Base-by-base conservation (phyloP, 805 yeast species). In the Spathaspora hagerdaliae region DNA sequence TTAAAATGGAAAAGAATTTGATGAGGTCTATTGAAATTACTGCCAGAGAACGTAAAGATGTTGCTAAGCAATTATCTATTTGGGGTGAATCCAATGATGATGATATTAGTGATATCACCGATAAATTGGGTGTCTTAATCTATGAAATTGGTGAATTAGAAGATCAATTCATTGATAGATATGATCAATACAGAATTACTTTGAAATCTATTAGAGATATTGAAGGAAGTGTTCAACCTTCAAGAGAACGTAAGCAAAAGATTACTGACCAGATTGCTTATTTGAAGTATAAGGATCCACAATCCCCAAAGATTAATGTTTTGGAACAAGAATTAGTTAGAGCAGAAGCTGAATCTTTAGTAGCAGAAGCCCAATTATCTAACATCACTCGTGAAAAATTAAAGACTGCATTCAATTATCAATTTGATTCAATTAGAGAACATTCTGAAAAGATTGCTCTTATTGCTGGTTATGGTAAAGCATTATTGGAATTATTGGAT, bases 41-140 rank as follows among this genome's bases (percentile, higher is more conserved):
- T 49, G 89, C 97, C 57, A 81, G 86, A 60, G 98, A 94, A 77
- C 83, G 97, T 69, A 84, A 91, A 67, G 91, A 86, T 61, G 97
- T 91, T 57, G 99, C 98, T 59, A 91, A 90, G 77, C 98, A 92
- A 77, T 81, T 92, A 67, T 90, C 97, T 32, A 68, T 85, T 56
- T 92, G 99, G 99, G 99, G 99, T 74, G 96, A 87, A 69, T 95
- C 86, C 64, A 90, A 91, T 65, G 98, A 92, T 66, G 98, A 92
- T 61, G 99, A 92, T 61, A 96, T 92, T 46, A 83, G 94, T 51
- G 98, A 92, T 69, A 90, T 92, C 53, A 92, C 98, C 56, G 99
- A 92, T 74, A 91, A 94, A 74, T 81, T 92, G 67, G 98, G 98
- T 65, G 97, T 92, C 45, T 78, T 92, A 55, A 82, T 94, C 62